Evolutionary conservation across 495 filamentous ascomycete genomes (phyloP).

Genomic region (Pyrenula aspistea): DNA sequence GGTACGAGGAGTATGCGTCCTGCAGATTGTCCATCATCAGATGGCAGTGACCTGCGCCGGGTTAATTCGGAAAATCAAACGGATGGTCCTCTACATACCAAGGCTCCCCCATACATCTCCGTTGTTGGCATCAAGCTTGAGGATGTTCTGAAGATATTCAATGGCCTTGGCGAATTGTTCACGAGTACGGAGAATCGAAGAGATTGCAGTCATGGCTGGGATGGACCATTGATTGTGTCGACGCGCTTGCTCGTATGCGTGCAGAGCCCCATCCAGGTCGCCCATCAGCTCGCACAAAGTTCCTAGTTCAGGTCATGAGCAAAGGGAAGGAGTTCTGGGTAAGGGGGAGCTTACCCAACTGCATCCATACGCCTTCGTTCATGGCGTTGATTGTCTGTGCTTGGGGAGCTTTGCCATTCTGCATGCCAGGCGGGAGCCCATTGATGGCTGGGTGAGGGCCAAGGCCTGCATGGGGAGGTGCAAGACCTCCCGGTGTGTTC

Average conservation of each 20-base stretch:
- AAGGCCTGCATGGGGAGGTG: conserved; percentile 20
- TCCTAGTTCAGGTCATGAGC: conserved; percentile 37
- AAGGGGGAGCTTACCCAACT: conserved; percentile 55
- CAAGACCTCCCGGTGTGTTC: conserved; percentile 31
- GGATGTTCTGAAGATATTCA: conserved; percentile 81
- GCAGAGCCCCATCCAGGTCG: conserved; percentile 76
- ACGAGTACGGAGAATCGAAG: conserved; percentile 75
- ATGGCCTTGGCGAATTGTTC: conserved; percentile 92
- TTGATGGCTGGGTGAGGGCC: conserved; percentile 39
- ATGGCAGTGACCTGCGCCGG: conserved; percentile 67
- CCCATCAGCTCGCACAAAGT: conserved; percentile 78
- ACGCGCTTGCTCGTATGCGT: conserved; percentile 80
- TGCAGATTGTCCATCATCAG: conserved; percentile 99
- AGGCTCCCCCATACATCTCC: conserved; percentile 96
- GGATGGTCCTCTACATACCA: conserved; percentile 38
- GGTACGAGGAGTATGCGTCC: conserved; percentile 95
- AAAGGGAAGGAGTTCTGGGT: not conserved
- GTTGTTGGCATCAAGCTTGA: conserved; percentile 79
- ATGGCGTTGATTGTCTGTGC: conserved; percentile 49
- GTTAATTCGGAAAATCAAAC: conserved; percentile 3
- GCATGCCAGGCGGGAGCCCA: conserved; percentile 39
- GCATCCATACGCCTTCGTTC: conserved; percentile 88
- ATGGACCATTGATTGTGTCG: conserved; percentile 82
- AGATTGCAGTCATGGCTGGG: conserved; percentile 88
- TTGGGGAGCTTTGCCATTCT: conserved; percentile 36